phyloP scores from a whole-genome alignment of 768 basidiomycete genomes.

The Xerocomus potaroensis region DNA sequence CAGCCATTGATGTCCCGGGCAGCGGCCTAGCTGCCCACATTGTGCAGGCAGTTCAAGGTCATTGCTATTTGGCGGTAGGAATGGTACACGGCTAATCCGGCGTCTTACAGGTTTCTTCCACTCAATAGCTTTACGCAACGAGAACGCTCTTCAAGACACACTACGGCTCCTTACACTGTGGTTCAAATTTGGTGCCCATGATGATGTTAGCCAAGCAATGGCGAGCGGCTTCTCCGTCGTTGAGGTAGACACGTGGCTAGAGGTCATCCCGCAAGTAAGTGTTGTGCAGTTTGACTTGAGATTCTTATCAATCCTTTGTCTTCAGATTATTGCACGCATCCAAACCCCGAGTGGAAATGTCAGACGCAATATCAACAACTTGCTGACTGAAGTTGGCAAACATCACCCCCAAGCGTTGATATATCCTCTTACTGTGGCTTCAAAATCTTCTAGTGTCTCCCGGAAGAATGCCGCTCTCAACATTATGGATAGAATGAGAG shows the following conservation, averaged over 20 bases:
- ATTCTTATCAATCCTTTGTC: not conserved
- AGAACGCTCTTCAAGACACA: constrained; percentile 92
- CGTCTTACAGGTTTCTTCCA: constrained; percentile 79
- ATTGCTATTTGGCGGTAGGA: not conserved
- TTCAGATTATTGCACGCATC: constrained; percentile 94
- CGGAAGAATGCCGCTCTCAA: constrained; percentile 77
- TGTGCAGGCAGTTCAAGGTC: constrained; percentile 90
- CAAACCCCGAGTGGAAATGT: constrained; percentile 90
- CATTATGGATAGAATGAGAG: constrained; percentile 92
- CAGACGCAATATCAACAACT: constrained; percentile 80
- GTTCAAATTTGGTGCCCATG: constrained; percentile 95
- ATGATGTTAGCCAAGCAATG: constrained; percentile 88
- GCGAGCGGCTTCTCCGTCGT: constrained; percentile 81
- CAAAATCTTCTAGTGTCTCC: constrained; percentile 84
- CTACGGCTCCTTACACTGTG: constrained; percentile 89
- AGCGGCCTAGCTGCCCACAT: constrained; percentile 74
- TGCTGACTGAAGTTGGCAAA: constrained; percentile 90
- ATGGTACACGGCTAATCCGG: constrained; percentile 10
- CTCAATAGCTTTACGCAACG: constrained; percentile 85
- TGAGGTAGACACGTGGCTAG: constrained; percentile 96
- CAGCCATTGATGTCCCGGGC: constrained; percentile 53
- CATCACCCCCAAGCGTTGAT: constrained; percentile 97
- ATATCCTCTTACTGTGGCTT: constrained; percentile 93
- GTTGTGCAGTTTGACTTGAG: not conserved
- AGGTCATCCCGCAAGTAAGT: constrained; percentile 93